These are phyloP conservation scores for Sisymbrium irio DNA, from an alignment of 345 rosid genomes.

Conservation along the genomic window DNA sequence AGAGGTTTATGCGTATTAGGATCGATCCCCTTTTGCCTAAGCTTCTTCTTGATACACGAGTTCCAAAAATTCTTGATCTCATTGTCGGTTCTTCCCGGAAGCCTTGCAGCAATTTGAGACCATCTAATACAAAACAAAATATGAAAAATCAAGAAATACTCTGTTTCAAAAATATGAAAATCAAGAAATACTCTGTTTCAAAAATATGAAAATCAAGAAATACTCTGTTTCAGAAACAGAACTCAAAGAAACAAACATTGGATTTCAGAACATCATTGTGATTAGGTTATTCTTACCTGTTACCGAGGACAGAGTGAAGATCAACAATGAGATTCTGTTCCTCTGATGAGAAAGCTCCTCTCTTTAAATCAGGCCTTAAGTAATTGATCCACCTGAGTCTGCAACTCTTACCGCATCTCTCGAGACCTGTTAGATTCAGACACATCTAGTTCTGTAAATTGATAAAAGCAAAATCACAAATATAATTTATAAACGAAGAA, in stretches of 20 bases:
- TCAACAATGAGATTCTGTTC: constrained; percentile 54
- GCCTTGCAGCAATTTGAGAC: constrained; percentile 28
- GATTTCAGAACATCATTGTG: background rate
- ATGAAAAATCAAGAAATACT: background rate
- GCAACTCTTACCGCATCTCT: constrained; percentile 62
- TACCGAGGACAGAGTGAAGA: constrained; percentile 58
- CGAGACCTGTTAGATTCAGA: constrained; percentile 17
- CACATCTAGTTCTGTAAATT: background rate
- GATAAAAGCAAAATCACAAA: background rate
- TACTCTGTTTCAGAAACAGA: background rate
- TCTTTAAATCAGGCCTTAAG: constrained; percentile 81
- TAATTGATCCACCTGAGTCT: constrained; percentile 87
- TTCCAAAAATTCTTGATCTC: constrained; percentile 35
- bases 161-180: background rate
- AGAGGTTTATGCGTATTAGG: constrained; percentile 31
- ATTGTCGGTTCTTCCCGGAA: constrained; percentile 35
- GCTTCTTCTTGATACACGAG: constrained; percentile 30
- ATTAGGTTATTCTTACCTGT: constrained; percentile 38
- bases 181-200: background rate
- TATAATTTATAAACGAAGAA: background rate
- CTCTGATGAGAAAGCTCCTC: constrained; percentile 59
- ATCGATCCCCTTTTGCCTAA: constrained; percentile 14
- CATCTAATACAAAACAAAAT: constrained; percentile 7
- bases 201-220: background rate
- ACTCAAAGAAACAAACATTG: background rate